Base-by-base conservation (phyloP, 768 basidiomycete species). In the Guyanaporus albipodus region DNA sequence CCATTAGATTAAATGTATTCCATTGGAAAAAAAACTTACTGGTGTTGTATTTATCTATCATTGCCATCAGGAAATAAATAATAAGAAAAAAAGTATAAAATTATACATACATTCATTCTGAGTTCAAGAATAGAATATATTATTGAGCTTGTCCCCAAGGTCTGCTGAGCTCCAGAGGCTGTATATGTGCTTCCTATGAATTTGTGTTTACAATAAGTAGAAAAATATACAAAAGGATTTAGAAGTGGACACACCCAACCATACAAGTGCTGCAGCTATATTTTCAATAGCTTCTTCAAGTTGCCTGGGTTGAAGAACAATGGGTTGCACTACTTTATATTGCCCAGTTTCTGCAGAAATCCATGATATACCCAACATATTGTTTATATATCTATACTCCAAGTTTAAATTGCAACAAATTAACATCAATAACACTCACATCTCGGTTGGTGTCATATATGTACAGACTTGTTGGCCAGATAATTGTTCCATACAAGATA, bases 231-330 rank as follows among this genome's bases (percentile, higher is more conserved):
- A n/a, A n/a, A n/a, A n/a, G n/a, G n/a, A n/a, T 15, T 32, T 15
- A 12, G n/a, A 6, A 22, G 5, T 37, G 7, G 0, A 27, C 38
- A 51, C 21, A 51, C 53, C 45, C 14, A 47, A 8, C 52, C 52
- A 53, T 11, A 53, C 31, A 11, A 33, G 27, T 32, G 28, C 23
- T 7, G 53, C 49, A 36, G 44, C 21, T 3, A 27, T 14, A 8
- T 40, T 19, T 29, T 44, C 44, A 10, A 51, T 8, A 14, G 38
- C 38, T 51, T 36, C 28, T 32, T 54, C 42, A 29, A 54, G 33
- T 19, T 51, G 19, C 7, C 3, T 14, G 4, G 5, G 2, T 1
- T 9, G 10, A 19, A 54, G 32, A 15, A 8, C 23, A 0, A 41
- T 10, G 10, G 26, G 15, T 23, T 4, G 4, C 10, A 22, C 7